Evolutionary conservation across 2,329 filamentous ascomycete species (phyloP), one percentile per base, ranked within the genome.

Genomic region (Aureobasidium lini): DNA sequence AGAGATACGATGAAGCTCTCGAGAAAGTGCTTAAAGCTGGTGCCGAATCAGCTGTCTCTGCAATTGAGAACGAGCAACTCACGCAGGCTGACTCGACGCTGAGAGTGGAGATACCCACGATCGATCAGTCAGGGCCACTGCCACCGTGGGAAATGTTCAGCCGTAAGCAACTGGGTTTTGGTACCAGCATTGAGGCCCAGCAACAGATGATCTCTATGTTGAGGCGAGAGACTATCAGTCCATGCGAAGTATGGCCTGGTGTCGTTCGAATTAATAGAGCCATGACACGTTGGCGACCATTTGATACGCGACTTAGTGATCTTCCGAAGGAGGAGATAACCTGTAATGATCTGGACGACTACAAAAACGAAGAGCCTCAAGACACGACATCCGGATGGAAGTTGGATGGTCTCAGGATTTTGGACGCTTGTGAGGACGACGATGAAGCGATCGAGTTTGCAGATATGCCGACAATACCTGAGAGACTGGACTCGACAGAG

Each of bases 311-410:
- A n/a, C 64, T 76, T 1, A 72, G 66, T 3, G 70, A 71, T 6
- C 61, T 75, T 11, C 70, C 67, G 0, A 70, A 76, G 13, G 74
- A 76, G 10, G 70, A 78, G 4, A 70, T 74, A 39, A 73, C 73
- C 16, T 72, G 77, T 61, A 71, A 73, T 4, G 69, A 71, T 0
- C 58, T 75, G 5, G 67, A 73, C 34, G 64, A 80, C 7, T 62
- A 62, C 8, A 69, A 71, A 18, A 39, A 77, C 0, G 65, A 62
- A 3, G 53, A 69, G 4, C 67, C 76, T 2, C 72, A 75, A 32
- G 75, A 76, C 34, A 70, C 72, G 5, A 66, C 66, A 4, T 65
- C 79, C 28, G 70, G 76, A 3, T 81, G 78, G 76, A 82, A 81
- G 64, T 72, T 70, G 1, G 71, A 75, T 3, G 76, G 77, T 0